Evolutionary conservation across 768 basidiomycete species (phyloP), one percentile per base, ranked within the genome.

Genomic region (Hygrocybe coccinea): DNA sequence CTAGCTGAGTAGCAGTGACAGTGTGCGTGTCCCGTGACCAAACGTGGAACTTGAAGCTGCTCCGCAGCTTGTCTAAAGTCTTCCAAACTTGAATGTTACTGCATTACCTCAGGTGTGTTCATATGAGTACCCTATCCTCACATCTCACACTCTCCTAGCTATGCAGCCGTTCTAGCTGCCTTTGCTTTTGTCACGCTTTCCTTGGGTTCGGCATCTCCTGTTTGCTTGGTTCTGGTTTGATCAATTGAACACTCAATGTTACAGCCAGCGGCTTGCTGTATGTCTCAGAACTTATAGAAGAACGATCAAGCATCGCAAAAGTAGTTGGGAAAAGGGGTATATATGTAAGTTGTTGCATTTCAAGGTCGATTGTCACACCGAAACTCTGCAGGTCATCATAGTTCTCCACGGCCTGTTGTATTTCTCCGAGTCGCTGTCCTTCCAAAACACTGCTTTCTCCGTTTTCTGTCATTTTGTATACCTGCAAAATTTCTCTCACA

Each of bases 241-340:
- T 58, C 47, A 12, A 53, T 25, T 34, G 24, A 39, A 43, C 49
- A 33, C 45, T 47, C 21, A n/a, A n/a, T n/a, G n/a, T 48, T 21
- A 57, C 11, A 95, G 95, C 95, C 48, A 95, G 91, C 71, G 95
- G 95, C 6, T 76, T 98, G 44, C 74, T 98, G 53, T 97, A 95
- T 78, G 74, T 95, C 33, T 94, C 95, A 1, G 95, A 98, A 68
- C 69, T 97, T 33, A 97, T 98, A 59, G 95, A 98, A 69, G 95
- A 98, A 67, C 87, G 95, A 67, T 85, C 92, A 11, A 82, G 81
- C 45, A 65, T 80, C 54, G 89, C 97, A 11, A 99, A 97, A 73
- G 61, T 72, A 1, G 67, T 92, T 21, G 97, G 97, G 1, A 86
- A 91, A 69, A 75, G 89, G 60, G 81, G 84, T n/a, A 91, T 90